A percentile compares a stretch with the other conserved stretches of the same genome.
Evolutionary conservation across 106 monocot species (phyloP).

Genomic region (Amphibolis antarctica): DNA sequence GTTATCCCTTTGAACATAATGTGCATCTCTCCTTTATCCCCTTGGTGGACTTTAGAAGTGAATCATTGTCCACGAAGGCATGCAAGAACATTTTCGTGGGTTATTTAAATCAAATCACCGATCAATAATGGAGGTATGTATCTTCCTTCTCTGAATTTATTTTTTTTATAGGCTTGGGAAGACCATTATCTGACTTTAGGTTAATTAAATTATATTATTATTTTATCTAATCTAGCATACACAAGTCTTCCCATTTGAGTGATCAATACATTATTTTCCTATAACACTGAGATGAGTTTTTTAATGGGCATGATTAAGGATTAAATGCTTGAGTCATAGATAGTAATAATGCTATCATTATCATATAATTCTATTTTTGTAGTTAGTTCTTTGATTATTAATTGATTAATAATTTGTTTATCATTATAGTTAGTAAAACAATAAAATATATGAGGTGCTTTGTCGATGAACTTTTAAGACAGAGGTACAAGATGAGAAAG

Average conservation of each 20-base stretch:
- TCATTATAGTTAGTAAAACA: too few relatives aligned
- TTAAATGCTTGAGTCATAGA: too few relatives aligned
- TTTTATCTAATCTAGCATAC: neutral
- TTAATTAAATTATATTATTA: neutral
- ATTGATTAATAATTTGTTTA: too few relatives aligned
- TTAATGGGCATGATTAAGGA: too few relatives aligned
- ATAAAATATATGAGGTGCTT: too few relatives aligned
- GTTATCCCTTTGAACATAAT: neutral
- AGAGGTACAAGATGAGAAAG: too few relatives aligned
- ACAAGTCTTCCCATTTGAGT: neutral
- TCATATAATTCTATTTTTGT: too few relatives aligned
- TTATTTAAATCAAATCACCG: neutral
- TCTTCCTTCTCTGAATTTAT: neutral
- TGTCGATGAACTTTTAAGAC: too few relatives aligned
- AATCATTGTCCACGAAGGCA: neutral
- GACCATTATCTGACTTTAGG: neutral
- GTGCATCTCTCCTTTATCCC: neutral
- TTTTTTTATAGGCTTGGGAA: neutral
- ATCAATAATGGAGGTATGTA: constrained; percentile 1
- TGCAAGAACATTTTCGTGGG: neutral
- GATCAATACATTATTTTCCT: neutral
- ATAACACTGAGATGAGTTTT: too few relatives aligned
- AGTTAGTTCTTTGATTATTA: too few relatives aligned
- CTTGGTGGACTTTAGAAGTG: neutral
- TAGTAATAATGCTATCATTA: too few relatives aligned